phyloP scores from a whole-genome alignment of 768 basidiomycete species.

The Dictyophora rubrovolvata region DNA sequence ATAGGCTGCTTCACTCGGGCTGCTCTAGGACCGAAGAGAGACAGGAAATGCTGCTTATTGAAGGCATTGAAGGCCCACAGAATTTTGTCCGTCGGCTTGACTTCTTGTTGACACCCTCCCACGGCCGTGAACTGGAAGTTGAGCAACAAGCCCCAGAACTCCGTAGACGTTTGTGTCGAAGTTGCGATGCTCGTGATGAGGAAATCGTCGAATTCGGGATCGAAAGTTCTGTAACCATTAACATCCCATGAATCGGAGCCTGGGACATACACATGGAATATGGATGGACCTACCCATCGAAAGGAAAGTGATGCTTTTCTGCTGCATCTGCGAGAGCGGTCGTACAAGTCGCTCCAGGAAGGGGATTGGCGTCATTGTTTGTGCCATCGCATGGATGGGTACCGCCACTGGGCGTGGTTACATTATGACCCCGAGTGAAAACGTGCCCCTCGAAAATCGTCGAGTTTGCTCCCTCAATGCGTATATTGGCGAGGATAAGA shows the following conservation, averaged over 20 bases:
- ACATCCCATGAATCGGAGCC: too few species aligned
- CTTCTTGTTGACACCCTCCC: constrained; percentile 33
- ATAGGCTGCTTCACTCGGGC: constrained; percentile 19
- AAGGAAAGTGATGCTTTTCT: constrained; percentile 22
- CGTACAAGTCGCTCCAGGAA: constrained; percentile 32
- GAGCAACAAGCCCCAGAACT: constrained; percentile 29
- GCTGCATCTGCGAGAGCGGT: constrained; percentile 36
- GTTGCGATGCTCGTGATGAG: constrained; percentile 30
- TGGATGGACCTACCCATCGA: constrained; percentile 29
- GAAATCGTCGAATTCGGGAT: constrained; percentile 31
- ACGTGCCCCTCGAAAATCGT: constrained; percentile 33
- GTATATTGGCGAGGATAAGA: constrained; percentile 13
- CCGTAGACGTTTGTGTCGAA: constrained; percentile 19
- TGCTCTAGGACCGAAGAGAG: constrained; percentile 23
- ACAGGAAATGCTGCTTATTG: constrained; percentile 23
- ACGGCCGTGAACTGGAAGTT: constrained; percentile 27
- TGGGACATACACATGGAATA: neutral
- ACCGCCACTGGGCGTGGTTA: constrained; percentile 29
- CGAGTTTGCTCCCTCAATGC: constrained; percentile 27
- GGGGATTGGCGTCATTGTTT: constrained; percentile 24
- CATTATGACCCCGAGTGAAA: constrained; percentile 30
- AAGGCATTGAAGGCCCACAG: constrained; percentile 33
- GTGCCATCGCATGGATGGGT: constrained; percentile 37
- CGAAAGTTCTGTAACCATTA: constrained; percentile 21
- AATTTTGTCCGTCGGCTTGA: constrained; percentile 21